phyloP scores from a whole-genome alignment of 1,139 yeast species.

The Geotrichum candidum region DNA sequence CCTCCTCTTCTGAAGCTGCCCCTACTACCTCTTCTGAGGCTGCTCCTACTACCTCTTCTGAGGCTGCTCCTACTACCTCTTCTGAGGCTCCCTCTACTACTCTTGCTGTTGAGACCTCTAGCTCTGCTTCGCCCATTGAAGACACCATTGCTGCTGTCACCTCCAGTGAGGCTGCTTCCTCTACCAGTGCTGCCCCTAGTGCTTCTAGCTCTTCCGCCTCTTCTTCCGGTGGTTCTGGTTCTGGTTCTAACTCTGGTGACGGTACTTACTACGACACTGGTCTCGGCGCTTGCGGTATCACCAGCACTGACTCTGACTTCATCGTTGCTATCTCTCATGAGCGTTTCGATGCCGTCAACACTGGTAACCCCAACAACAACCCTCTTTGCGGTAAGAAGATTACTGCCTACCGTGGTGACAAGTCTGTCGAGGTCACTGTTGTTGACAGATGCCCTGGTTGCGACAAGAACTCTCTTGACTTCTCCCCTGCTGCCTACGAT shows the following conservation, averaged over 20 bases:
- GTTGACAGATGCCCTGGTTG: constrained; percentile 54
- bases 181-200: constrained; percentile 26
- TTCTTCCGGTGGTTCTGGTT: constrained; percentile 18
- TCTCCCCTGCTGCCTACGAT: constrained; percentile 50
- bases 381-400: constrained; percentile 48
- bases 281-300: constrained; percentile 57
- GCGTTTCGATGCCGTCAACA: constrained; percentile 31
- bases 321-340: constrained; percentile 39
- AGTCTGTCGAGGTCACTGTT: constrained; percentile 46
- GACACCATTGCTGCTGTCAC: constrained; percentile 22
- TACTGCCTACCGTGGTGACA: constrained; percentile 40
- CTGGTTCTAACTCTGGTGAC: constrained; percentile 43
- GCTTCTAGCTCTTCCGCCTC: constrained; percentile 22
- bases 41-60: constrained; percentile 24
- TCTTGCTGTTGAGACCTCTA: too few species aligned
- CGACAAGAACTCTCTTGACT: constrained; percentile 43
- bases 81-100: constrained; percentile 25
- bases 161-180: constrained; percentile 26
- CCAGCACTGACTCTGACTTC: constrained; percentile 44
- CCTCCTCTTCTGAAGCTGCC: constrained; percentile 22
- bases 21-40: constrained; percentile 20
- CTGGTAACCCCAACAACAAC: constrained; percentile 38
- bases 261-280: constrained; percentile 58
- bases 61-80: constrained; percentile 26
- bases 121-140: not conserved